Evolutionary conservation across 2,329 filamentous ascomycete genomes (phyloP).

Genomic region (Myrmaecium sp.): DNA sequence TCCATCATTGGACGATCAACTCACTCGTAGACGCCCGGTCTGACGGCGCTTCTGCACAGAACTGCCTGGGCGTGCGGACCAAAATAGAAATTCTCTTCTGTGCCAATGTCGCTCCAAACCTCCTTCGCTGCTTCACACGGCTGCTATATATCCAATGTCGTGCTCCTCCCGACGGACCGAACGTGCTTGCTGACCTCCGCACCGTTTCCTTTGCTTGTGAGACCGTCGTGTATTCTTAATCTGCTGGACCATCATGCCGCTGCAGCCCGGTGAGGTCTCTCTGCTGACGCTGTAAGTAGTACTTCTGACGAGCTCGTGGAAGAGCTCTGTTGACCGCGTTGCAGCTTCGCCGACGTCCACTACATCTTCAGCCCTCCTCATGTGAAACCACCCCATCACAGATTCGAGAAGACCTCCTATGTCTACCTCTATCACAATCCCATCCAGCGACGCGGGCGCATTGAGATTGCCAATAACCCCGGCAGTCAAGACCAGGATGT

Average conservation of each 20-base stretch:
- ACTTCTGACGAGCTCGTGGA: background rate
- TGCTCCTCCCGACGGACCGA: no score
- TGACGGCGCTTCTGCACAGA: no score
- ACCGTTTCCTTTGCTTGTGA: no score
- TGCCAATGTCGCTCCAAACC: background rate
- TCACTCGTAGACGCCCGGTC: no score
- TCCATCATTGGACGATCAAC: no score
- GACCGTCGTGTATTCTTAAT: constrained; percentile 1
- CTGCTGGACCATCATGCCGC: constrained; percentile 24
- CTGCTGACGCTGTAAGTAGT: constrained; percentile 28
- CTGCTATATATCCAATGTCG: no score
- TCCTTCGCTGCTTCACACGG: background rate
- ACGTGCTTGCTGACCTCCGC: no score
- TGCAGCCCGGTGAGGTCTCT: constrained; percentile 28
- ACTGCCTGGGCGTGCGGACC: no score
- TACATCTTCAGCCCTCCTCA: constrained; percentile 59
- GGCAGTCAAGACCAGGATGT: constrained; percentile 65
- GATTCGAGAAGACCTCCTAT: constrained; percentile 66
- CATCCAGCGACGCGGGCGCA: constrained; percentile 45
- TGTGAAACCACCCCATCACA: constrained; percentile 54
- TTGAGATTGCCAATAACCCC: constrained; percentile 61
- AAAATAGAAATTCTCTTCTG: no score
- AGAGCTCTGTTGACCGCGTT: constrained; percentile 7
- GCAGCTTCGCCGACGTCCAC: constrained; percentile 60
- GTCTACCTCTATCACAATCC: constrained; percentile 67